Evolutionary conservation across 176 grass and related monocot species (phyloP).

Genomic region (Poa pratensis): DNA sequence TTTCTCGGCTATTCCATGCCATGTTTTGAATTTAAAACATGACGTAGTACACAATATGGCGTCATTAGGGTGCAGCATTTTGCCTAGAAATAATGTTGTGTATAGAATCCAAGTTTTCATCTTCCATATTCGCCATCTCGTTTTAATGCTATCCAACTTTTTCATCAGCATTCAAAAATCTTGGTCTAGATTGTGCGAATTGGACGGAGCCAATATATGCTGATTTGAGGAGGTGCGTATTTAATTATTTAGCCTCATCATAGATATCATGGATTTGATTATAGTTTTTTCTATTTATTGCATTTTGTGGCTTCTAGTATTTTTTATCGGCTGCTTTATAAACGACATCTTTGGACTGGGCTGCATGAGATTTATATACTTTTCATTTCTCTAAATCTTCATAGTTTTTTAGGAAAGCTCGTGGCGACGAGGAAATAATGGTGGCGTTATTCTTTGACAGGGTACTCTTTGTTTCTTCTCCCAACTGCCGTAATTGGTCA

Average conservation of each 20-base stretch:
- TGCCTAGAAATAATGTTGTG: neutral
- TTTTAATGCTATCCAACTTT: neutral
- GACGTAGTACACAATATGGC: neutral
- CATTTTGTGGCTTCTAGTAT: neutral
- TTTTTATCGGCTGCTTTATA: neutral
- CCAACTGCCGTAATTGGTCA: neutral
- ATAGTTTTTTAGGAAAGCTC: slow-evolving; percentile 74
- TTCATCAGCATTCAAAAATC: slow-evolving; percentile 78
- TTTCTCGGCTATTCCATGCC: neutral
- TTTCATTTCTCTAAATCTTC: slow-evolving; percentile 31
- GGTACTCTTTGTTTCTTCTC: slow-evolving; percentile 50
- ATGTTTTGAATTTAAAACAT: slow-evolving; percentile 14
- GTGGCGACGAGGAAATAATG: slow-evolving; percentile 91
- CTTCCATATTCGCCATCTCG: slow-evolving; percentile 13
- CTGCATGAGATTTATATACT: slow-evolving; percentile 16
- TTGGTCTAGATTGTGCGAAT: slow-evolving; percentile 96
- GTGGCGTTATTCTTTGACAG: slow-evolving; percentile 86
- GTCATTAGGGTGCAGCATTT: neutral
- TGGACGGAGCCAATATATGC: slow-evolving; percentile 92
- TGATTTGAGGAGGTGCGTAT: slow-evolving; percentile 75
- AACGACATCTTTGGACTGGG: neutral
- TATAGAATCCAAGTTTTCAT: neutral
- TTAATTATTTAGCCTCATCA: slow-evolving; percentile 14
- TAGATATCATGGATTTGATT: slow-evolving; percentile 2
- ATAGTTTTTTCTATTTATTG: neutral